These are phyloP conservation scores for Cercospora canescens DNA, from an alignment of 2,329 filamentous ascomycete genomes.

Conservation along the genomic window DNA sequence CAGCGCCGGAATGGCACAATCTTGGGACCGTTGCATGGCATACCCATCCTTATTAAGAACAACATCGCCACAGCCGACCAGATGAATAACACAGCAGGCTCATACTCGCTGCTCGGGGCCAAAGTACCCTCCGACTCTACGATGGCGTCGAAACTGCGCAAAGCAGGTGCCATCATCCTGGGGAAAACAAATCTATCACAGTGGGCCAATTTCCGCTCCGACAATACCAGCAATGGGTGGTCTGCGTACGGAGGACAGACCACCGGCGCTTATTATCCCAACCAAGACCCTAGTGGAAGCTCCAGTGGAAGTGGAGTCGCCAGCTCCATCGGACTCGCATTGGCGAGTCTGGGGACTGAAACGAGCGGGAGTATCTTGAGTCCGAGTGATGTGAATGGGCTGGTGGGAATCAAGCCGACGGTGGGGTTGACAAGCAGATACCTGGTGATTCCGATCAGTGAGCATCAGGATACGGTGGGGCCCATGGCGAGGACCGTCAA, in stretches of 20 bases:
- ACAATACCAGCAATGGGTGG: conserved; percentile 63
- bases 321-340: conserved; percentile 59
- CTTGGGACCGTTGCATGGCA: conserved; percentile 60
- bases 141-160: conserved; percentile 59
- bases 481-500: conserved; percentile 61
- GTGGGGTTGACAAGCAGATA: conserved; percentile 63
- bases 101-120: conserved; percentile 61
- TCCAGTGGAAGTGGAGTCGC: conserved; percentile 64
- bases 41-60: conserved; percentile 67
- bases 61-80: conserved; percentile 64
- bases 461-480: conserved; percentile 58
- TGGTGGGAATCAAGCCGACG: conserved; percentile 68
- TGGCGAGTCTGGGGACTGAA: conserved; percentile 61
- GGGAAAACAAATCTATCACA: conserved; percentile 67
- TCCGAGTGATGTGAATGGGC: conserved; percentile 57
- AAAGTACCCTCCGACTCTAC: conserved; percentile 59
- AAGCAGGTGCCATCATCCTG: conserved; percentile 63
- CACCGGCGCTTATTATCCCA: conserved; percentile 60
- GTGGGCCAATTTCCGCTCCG: conserved; percentile 64
- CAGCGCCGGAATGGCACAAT: conserved; percentile 50
- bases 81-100: conserved; percentile 67
- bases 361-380: conserved; percentile 65
- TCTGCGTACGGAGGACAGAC: conserved; percentile 64
- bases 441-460: conserved; percentile 65
- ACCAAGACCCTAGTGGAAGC: conserved; percentile 63